phyloP scores from a whole-genome alignment of 2,329 filamentous ascomycete species.

The Colletotrichum euphorbiae region DNA sequence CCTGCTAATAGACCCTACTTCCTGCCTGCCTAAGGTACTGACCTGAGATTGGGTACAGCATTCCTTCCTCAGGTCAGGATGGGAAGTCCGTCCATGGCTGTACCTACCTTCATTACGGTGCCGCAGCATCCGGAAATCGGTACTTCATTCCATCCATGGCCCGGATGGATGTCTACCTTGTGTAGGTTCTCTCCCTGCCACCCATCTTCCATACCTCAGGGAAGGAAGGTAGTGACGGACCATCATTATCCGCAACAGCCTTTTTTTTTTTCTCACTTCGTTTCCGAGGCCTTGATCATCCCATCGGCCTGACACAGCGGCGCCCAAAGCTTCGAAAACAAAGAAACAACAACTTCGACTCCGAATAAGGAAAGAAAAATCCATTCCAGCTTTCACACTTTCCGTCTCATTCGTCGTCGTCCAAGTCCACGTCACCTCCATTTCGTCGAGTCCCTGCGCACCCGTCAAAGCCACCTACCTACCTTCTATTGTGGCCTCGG shows the following conservation, averaged over 20 bases:
- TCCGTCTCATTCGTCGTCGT: constrained; percentile 5
- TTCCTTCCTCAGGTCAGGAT: background rate
- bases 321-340: background rate
- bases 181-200: too few relatives aligned
- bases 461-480: constrained; percentile 21
- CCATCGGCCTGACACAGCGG: background rate
- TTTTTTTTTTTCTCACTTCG: background rate
- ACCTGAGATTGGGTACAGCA: too few relatives aligned
- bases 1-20: background rate
- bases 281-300: too few relatives aligned
- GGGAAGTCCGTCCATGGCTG: background rate
- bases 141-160: background rate
- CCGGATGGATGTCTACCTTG: background rate
- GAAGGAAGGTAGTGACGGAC: background rate
- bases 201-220: too few relatives aligned
- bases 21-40: too few relatives aligned
- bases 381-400: background rate
- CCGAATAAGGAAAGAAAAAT: too few relatives aligned
- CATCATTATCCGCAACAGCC: constrained; percentile 3
- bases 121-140: constrained; percentile 5
- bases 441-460: constrained; percentile 19
- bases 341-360: too few relatives aligned
- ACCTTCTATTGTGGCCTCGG: background rate
- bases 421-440: constrained; percentile 24
- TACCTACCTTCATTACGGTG: too few relatives aligned